phyloP scores from a whole-genome alignment of 1,284 basidiomycete species.

The Pyrrhoderma noxium region DNA sequence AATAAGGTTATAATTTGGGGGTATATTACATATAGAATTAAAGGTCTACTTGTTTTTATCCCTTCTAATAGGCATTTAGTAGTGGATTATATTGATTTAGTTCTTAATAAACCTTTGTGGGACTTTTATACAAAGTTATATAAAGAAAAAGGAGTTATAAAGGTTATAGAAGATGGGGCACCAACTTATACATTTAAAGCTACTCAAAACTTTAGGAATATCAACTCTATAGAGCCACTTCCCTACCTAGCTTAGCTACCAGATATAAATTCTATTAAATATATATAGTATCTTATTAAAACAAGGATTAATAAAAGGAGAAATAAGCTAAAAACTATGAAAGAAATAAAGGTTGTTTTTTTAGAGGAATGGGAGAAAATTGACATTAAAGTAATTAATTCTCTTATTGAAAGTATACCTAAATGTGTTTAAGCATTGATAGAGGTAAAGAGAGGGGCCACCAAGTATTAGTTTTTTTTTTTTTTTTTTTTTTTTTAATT shows the following conservation, averaged over 20 bases:
- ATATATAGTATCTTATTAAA: constrained; percentile 3
- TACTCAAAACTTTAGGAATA: not conserved
- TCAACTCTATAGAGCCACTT: not conserved
- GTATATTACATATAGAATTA: not conserved
- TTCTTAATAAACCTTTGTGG: not conserved
- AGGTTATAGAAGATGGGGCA: constrained; percentile 3
- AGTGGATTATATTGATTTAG: not conserved
- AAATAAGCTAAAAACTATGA: not conserved
- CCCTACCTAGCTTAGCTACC: constrained; percentile 4
- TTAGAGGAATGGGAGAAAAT: not conserved
- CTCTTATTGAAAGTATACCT: not conserved
- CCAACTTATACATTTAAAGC: not conserved
- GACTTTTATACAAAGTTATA: too few species aligned
- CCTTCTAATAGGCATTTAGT: not conserved
- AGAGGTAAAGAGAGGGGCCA: not conserved
- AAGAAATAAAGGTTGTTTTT: not conserved
- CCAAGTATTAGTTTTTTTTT: not conserved
- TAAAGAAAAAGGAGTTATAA: not conserved
- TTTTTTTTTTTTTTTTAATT: not conserved
- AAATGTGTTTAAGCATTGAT: not conserved
- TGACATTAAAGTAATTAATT: not conserved
- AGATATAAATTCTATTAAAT: constrained; percentile 4
- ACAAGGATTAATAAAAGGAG: not conserved
- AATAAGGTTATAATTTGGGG: not conserved
- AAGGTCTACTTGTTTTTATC: not conserved